Evolutionary conservation across 2,329 filamentous ascomycete genomes (phyloP).

Genomic region (Samsoniella hepiali): DNA sequence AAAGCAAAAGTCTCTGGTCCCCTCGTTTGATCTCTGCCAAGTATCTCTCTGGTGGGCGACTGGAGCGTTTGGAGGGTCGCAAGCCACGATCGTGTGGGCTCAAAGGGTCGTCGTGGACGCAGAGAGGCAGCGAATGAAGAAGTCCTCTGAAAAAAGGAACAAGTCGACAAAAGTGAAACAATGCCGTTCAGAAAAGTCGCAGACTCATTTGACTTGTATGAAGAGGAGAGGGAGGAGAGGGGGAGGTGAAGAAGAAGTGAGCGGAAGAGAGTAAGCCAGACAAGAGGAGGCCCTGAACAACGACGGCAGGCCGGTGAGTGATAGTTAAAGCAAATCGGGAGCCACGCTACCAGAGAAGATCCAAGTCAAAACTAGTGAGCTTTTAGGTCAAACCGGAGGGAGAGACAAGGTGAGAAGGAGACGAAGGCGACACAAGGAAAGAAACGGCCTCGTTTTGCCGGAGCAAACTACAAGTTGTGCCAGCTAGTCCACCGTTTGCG

Average conservation of each 20-base stretch:
- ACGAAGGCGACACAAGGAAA: background rate
- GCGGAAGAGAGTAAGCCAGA: background rate
- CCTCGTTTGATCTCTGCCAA: background rate
- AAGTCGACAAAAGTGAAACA: background rate
- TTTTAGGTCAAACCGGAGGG: background rate
- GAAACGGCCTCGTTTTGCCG: background rate
- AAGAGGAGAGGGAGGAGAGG: background rate
- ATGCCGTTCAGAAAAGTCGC: background rate
- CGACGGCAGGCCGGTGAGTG: background rate
- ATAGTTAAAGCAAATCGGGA: slow-evolving; percentile 5
- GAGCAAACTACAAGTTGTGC: background rate
- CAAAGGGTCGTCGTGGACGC: background rate
- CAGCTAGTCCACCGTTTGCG: background rate
- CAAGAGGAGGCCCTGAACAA: background rate
- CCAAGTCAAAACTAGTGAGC: background rate
- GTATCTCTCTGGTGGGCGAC: background rate
- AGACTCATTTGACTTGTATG: background rate
- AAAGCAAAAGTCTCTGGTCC: background rate
- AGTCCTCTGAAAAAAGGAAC: background rate
- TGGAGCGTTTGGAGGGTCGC: background rate
- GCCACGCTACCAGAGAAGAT: background rate
- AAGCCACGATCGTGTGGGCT: background rate
- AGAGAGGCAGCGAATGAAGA: background rate
- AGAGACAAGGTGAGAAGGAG: background rate
- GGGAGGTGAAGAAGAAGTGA: background rate